Conservation (phyloP, 306 rosid species). For the Urtica urens region DNA sequence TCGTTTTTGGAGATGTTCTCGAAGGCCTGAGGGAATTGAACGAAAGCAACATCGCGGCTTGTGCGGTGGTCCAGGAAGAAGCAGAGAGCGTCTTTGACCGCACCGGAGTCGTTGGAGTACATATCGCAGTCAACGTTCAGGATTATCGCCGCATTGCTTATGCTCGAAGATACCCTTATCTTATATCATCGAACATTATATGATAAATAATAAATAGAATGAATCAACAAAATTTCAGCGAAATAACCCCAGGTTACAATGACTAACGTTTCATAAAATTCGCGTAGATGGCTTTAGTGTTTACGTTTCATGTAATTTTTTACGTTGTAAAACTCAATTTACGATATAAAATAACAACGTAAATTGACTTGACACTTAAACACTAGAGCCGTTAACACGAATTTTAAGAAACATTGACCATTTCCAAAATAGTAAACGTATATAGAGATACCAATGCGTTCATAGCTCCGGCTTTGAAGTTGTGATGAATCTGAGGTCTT, state of each 20-base stretch:
- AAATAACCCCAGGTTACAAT: no score
- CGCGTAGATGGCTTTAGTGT: no score
- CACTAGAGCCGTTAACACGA: no score
- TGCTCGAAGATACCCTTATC: conserved; percentile 43
- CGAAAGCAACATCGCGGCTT: conserved; percentile 55
- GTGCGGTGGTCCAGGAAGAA: conserved; percentile 62
- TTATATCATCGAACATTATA: no score
- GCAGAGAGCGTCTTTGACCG: conserved; percentile 52
- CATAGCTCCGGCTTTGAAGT: conserved; percentile 84
- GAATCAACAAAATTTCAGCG: background rate
- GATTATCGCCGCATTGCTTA: conserved; percentile 31
- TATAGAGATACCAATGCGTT: conserved; percentile 48
- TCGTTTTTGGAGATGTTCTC: conserved; percentile 51
- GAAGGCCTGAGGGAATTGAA: conserved; percentile 49
- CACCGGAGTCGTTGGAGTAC: conserved; percentile 54
- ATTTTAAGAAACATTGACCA: no score
- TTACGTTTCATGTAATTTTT: no score
- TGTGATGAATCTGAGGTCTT: conserved; percentile 52
- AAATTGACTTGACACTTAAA: no score
- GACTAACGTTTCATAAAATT: no score
- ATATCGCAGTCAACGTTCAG: conserved; percentile 67
- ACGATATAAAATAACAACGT: no score
- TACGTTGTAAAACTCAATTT: no score
- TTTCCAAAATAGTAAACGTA: no score
- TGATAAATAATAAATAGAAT: background rate